Evolutionary conservation across 306 rosid genomes (phyloP).

Genomic region (Adenanthera pavonina): DNA sequence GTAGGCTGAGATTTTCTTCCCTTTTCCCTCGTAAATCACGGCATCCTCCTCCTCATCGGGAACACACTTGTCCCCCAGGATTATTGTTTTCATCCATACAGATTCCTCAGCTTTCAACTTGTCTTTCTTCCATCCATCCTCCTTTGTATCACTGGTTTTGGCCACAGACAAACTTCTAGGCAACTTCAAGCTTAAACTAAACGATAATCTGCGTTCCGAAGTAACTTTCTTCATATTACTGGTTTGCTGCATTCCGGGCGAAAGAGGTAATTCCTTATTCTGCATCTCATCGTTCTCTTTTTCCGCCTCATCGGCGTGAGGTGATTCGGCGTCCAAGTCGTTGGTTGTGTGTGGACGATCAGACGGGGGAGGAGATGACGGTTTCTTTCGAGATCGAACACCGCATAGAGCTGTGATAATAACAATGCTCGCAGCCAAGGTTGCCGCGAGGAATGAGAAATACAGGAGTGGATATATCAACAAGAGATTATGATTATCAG

Average conservation of each 20-base stretch:
- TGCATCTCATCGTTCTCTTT: slow-evolving; percentile 18
- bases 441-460: slow-evolving; percentile 47
- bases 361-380: background rate
- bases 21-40: slow-evolving; percentile 61
- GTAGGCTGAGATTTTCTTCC: slow-evolving; percentile 72
- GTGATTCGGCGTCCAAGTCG: background rate
- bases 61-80: slow-evolving; percentile 77
- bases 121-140: slow-evolving; percentile 29
- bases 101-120: slow-evolving; percentile 62
- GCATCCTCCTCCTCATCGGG: slow-evolving; percentile 65
- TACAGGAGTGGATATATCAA: slow-evolving; percentile 50
- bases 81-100: slow-evolving; percentile 83
- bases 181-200: slow-evolving; percentile 52
- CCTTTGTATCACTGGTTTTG: slow-evolving; percentile 43
- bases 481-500: slow-evolving; percentile 43
- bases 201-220: slow-evolving; percentile 50
- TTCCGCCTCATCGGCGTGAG: slow-evolving; percentile 10
- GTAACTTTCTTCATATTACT: slow-evolving; percentile 42
- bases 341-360: background rate
- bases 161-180: slow-evolving; percentile 62
- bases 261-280: slow-evolving; percentile 56
- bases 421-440: slow-evolving; percentile 53
- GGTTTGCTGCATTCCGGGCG: slow-evolving; percentile 47
- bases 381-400: slow-evolving; percentile 39
- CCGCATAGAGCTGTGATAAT: slow-evolving; percentile 63